Conservation (phyloP, 192 early-diverging fungal genomes). For the Helicostylum pulchrum region DNA sequence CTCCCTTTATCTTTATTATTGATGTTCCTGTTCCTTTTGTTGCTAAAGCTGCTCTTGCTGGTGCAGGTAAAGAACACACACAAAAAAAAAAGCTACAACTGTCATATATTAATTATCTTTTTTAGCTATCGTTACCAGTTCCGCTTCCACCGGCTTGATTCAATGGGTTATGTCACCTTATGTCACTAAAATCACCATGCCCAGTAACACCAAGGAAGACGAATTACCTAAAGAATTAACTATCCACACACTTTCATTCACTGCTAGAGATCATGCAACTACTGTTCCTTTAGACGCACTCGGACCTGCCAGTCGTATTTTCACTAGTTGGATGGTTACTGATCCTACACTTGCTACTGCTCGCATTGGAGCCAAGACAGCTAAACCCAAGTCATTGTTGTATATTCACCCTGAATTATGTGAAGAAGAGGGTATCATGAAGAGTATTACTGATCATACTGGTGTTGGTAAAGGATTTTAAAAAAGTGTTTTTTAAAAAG, state of each 20-base stretch:
- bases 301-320: constrained; percentile 50
- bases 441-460: constrained; percentile 18
- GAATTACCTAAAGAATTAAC: constrained; percentile 19
- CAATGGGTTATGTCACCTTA: constrained; percentile 59
- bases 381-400: constrained; percentile 41
- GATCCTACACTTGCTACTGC: constrained; percentile 30
- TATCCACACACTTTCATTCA: constrained; percentile 38
- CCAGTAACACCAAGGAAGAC: background rate
- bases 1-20: constrained; percentile 50
- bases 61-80: constrained; percentile 37
- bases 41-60: constrained; percentile 44
- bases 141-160: constrained; percentile 53
- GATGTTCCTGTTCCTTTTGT: constrained; percentile 48
- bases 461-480: constrained; percentile 24
- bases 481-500: background rate
- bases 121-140: constrained; percentile 50
- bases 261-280: constrained; percentile 45
- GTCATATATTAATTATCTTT: background rate
- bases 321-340: constrained; percentile 49
- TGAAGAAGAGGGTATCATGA: constrained; percentile 29
- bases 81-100: background rate
- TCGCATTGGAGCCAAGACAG: constrained; percentile 30
- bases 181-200: constrained; percentile 46
- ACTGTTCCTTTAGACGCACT: constrained; percentile 47
- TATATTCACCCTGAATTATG: constrained; percentile 49